Percentiles rank a stretch among this genome's conserved stretches.
Evolutionary conservation across 78 protist genomes (phyloP).

Genomic region (Dictyostelium firmibasis): DNA sequence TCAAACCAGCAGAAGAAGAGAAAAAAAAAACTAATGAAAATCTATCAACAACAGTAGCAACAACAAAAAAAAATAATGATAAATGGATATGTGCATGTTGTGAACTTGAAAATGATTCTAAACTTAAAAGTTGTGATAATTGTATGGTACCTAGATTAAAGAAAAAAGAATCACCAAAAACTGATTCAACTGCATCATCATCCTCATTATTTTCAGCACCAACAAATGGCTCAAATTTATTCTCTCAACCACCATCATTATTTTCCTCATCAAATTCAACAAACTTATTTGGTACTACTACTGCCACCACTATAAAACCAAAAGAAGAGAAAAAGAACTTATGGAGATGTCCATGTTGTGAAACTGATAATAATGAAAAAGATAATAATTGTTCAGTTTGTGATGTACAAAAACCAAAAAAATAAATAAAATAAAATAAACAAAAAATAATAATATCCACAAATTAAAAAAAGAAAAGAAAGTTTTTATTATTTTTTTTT

Average conservation of each 20-base stretch:
- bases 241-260: background rate
- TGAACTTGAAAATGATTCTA: background rate
- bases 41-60: background rate
- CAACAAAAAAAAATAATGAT: background rate
- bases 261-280: background rate
- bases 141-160: conserved; percentile 42
- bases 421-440: background rate
- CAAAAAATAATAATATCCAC: background rate
- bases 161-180: background rate
- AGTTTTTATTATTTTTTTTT: background rate
- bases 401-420: conserved; percentile 8
- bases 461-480: background rate
- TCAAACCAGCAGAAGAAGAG: background rate
- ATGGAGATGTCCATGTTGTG: conserved; percentile 65
- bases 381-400: conserved; percentile 15
- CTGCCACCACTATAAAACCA: background rate
- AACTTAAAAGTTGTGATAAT: background rate
- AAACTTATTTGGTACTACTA: background rate
- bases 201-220: background rate
- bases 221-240: background rate
- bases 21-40: background rate
- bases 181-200: background rate
- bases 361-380: background rate
- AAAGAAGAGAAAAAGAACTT: background rate
- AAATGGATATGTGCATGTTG: background rate